Base-by-base conservation (phyloP, 257 asterid genomes). In the Nicotiana paniculata region DNA sequence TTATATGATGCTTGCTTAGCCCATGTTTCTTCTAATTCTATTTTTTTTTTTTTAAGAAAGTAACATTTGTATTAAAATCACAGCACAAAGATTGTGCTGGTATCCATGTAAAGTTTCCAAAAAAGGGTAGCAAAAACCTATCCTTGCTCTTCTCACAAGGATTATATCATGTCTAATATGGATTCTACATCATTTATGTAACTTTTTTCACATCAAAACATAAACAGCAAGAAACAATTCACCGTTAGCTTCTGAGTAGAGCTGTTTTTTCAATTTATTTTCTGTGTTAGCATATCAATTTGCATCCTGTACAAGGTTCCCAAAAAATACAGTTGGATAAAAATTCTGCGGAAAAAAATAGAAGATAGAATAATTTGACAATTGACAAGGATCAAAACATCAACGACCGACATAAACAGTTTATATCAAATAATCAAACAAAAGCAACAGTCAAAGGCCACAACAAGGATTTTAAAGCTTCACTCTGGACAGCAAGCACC, bases 401-500 rank as follows among this genome's bases (percentile, higher is more conserved):
- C 77, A 72, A 72, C 24, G 59, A 72, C 58, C 78, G 24, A 46
- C 59, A 72, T n/a, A 21, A 10, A 72, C 59, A 46, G 78, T 46
- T 72, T 46, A 43, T 46, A 70, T 70, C 35, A 70, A 43, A 70
- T 33, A 46, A 70, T 70, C 59, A 70, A 46, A 70, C 21, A 46
- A 37, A 43, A 21, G 58, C 78, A 48, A 72, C 46, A 72, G 21
- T 72, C 78, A 72, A 72, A 72, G 18, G 37, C 78, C 78, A 72
- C 37, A 72, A 72, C n/a, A 70, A 70, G 24, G 77, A 21, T 21
- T 70, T 43, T 55, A 70, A 21, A 70, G 58, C 33, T 46, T 43
- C 78, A 11, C 12, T 72, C 37, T 3, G 6, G 48, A 46, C 33
- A 46, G 21, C 24, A 72, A 72, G 59, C 48, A 72, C 59, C 59